Percentiles rank a stretch among this genome's conserved stretches.
phyloP scores from a whole-genome alignment of 73 alveolate genomes.

The Stentor coeruleus region DNA sequence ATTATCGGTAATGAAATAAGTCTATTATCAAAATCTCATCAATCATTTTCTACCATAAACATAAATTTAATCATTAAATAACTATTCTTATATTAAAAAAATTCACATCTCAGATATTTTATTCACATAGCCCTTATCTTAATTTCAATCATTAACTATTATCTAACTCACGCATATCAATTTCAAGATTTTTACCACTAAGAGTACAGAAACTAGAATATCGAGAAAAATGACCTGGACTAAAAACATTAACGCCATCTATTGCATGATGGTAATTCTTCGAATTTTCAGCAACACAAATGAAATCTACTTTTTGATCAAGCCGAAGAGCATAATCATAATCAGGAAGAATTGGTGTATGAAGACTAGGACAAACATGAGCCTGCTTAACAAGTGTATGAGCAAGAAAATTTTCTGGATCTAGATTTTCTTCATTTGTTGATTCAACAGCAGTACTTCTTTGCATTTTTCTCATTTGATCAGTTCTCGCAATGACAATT shows the following conservation, averaged over 20 bases:
- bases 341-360: conserved; percentile 2
- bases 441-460: background rate
- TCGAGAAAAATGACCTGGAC: conserved; percentile 21
- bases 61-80: no score
- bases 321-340: background rate
- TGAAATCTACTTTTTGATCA: background rate
- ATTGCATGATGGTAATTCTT: background rate
- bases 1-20: no score
- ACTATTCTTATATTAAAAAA: no score
- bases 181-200: background rate
- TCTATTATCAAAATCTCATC: no score
- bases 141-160: no score
- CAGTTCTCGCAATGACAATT: background rate
- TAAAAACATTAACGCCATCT: background rate
- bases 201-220: background rate
- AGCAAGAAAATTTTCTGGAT: conserved; percentile 6
- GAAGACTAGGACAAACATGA: conserved; percentile 5
- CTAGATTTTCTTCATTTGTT: background rate
- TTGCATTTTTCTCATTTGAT: background rate
- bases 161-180: background rate
- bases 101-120: no score
- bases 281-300: conserved; percentile 9
- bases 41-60: no score
- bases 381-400: background rate
- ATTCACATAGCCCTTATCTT: no score